Percentiles rank a stretch among this genome's conserved stretches.
Evolutionary conservation across 257 asterid genomes (phyloP).

Genomic region (Solanum paucissectum): DNA sequence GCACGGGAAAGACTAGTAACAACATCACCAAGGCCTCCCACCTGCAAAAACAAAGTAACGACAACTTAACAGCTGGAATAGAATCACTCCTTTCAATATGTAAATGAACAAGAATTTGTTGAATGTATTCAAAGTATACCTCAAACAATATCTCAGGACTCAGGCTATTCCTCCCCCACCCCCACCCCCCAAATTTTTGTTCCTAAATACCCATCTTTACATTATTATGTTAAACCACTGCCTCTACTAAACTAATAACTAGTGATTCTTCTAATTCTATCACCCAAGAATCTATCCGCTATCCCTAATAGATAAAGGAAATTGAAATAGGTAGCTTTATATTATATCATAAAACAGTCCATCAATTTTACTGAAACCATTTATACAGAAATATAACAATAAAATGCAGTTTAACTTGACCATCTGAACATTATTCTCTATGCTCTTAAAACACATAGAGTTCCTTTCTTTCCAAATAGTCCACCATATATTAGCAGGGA

Average conservation of each 20-base stretch:
- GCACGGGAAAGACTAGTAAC: slow-evolving; percentile 99
- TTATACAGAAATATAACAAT: no score
- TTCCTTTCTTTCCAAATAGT: no score
- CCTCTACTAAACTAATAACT: not conserved
- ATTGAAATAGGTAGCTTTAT: no score
- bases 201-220: not conserved
- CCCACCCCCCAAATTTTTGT: not conserved
- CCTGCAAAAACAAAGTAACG: slow-evolving; percentile 43
- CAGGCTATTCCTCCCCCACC: not conserved
- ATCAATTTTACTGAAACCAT: no score
- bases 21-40: slow-evolving; percentile 98
- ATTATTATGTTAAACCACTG: not conserved
- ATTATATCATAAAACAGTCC: no score
- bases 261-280: not conserved
- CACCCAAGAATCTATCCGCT: not conserved
- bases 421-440: no score
- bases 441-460: no score
- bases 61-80: not conserved
- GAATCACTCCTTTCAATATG: not conserved
- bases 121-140: not conserved
- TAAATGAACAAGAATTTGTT: not conserved
- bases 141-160: not conserved
- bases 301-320: not conserved
- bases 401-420: no score
- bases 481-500: no score